These are phyloP conservation scores for Lagerstroemia speciosa DNA, from an alignment of 345 rosid genomes.

Conservation along the genomic window DNA sequence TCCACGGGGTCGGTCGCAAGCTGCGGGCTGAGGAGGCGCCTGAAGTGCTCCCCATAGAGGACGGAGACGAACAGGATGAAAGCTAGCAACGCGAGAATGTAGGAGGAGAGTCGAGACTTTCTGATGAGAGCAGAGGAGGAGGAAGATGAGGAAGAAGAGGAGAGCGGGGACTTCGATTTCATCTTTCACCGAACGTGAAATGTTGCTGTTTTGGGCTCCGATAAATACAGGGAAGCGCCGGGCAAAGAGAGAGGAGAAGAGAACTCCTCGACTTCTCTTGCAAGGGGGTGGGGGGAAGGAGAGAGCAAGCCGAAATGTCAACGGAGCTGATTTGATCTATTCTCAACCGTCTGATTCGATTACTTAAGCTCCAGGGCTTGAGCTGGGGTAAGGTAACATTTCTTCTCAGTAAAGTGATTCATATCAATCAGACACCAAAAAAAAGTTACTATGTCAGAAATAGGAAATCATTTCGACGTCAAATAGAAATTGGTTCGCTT, in stretches of 20 bases:
- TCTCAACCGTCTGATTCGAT: neutral
- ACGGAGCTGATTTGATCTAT: neutral
- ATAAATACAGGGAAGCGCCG: neutral
- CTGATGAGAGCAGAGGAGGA: slow-evolving; percentile 35
- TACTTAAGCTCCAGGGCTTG: neutral
- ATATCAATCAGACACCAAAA: no score
- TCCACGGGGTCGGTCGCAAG: slow-evolving; percentile 30
- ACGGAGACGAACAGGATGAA: slow-evolving; percentile 58
- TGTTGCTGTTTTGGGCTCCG: neutral
- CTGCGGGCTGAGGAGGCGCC: slow-evolving; percentile 40
- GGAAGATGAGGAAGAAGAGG: slow-evolving; percentile 31
- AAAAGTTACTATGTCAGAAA: no score
- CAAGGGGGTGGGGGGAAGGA: neutral
- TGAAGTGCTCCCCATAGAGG: slow-evolving; percentile 66
- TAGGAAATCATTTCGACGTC: no score
- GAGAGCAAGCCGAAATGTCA: neutral
- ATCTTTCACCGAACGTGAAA: neutral
- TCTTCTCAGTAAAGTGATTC: no score
- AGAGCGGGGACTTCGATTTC: slow-evolving; percentile 38
- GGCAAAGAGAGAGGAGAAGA: no score
- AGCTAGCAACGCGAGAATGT: slow-evolving; percentile 48
- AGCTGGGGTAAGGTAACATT: neutral
- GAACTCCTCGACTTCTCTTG: no score
- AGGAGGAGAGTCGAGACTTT: slow-evolving; percentile 61
- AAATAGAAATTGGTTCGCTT: no score